Conservation (phyloP, 768 basidiomycete species). For the Tricholoma bakamatsutake region DNA sequence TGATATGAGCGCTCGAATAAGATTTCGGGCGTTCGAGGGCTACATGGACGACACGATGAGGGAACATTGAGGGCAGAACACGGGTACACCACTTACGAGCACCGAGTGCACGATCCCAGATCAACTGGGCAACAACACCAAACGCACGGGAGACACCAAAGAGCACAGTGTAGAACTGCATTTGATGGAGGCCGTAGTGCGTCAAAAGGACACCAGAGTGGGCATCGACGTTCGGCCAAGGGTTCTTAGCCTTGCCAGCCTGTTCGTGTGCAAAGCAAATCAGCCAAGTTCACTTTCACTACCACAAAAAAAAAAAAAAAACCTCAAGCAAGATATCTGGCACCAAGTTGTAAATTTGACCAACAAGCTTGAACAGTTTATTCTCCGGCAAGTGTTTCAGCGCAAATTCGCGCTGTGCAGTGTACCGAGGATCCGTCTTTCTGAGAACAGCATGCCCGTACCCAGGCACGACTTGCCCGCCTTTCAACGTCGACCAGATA, state of each 20-base stretch:
- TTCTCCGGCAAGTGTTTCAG: conserved; percentile 80
- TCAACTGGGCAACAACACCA: conserved; percentile 82
- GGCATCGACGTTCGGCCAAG: conserved; percentile 96
- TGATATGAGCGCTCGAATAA: conserved; percentile 75
- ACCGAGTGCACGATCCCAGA: conserved; percentile 91
- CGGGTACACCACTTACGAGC: conserved; percentile 56
- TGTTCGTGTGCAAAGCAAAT: conserved; percentile 19
- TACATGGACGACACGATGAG: conserved; percentile 18
- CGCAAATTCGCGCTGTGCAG: conserved; percentile 86
- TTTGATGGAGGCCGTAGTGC: conserved; percentile 81
- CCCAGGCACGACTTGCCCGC: conserved; percentile 91
- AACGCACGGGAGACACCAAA: conserved; percentile 96
- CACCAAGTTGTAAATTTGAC: conserved; percentile 81
- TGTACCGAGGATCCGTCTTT: conserved; percentile 91
- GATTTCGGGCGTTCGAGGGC: conserved; percentile 91
- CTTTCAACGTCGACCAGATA: conserved; percentile 91
- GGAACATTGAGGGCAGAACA: not conserved
- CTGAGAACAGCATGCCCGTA: conserved; percentile 84
- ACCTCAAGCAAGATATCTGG: conserved; percentile 87
- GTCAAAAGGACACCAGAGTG: conserved; percentile 89
- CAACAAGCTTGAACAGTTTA: conserved; percentile 92
- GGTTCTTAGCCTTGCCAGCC: conserved; percentile 92
- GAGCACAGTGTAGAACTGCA: conserved; percentile 96
- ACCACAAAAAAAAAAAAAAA: not conserved
- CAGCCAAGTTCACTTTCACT: not conserved